phyloP scores from a whole-genome alignment of 805 yeast species.

The Saccharomycopsis amapae region DNA sequence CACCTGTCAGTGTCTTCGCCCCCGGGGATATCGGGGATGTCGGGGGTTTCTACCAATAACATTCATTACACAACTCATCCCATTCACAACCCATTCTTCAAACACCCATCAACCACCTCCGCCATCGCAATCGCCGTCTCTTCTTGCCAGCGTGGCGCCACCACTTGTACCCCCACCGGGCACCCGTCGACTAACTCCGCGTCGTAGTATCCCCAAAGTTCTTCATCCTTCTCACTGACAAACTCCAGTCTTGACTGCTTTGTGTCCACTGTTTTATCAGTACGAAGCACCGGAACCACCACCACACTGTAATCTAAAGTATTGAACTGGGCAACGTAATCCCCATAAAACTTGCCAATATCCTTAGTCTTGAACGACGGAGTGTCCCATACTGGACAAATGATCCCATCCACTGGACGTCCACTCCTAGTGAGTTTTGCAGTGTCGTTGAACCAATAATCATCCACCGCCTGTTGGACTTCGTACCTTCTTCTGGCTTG shows the following conservation, averaged over 20 bases:
- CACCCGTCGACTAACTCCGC: conserved; percentile 42
- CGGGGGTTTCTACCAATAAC: too few relatives aligned
- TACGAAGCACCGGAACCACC: conserved; percentile 39
- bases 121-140: conserved; percentile 44
- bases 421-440: conserved; percentile 30
- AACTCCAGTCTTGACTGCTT: conserved; percentile 22
- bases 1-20: too few relatives aligned
- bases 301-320: conserved; percentile 36
- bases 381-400: conserved; percentile 40
- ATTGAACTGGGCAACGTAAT: conserved; percentile 38
- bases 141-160: conserved; percentile 50
- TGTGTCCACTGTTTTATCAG: conserved; percentile 28
- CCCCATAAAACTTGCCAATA: conserved; percentile 27
- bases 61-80: too few relatives aligned
- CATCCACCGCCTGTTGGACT: conserved; percentile 33
- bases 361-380: conserved; percentile 33
- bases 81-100: too few relatives aligned
- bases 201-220: conserved; percentile 35
- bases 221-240: conserved; percentile 30
- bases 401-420: conserved; percentile 40
- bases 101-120: conserved; percentile 21
- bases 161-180: conserved; percentile 50
- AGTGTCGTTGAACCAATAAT: conserved; percentile 32
- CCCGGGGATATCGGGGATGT: too few relatives aligned
- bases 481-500: conserved; percentile 31